phyloP scores from a whole-genome alignment of 129 eudicot species.

The Pulicaria dysenterica region DNA sequence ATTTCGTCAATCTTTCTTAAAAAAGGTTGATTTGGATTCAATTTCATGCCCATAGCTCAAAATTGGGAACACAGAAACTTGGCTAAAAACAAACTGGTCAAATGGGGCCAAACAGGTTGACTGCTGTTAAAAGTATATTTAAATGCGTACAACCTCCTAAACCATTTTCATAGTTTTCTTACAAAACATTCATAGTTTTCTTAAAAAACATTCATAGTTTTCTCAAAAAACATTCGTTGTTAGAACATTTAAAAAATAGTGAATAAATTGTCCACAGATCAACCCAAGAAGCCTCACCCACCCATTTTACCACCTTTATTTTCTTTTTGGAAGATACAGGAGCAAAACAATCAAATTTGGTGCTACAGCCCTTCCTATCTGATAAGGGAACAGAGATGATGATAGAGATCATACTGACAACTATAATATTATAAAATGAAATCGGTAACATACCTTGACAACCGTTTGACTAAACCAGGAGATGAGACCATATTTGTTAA shows the following conservation, averaged over 20 bases:
- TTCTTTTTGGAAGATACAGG: background rate
- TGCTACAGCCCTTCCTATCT: too few relatives aligned
- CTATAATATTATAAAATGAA: background rate
- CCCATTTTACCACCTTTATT: background rate
- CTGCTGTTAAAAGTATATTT: background rate
- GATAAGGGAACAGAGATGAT: too few relatives aligned
- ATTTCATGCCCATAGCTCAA: background rate
- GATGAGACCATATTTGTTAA: conserved; percentile 96
- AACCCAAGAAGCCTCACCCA: background rate
- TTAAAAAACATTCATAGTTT: too few relatives aligned
- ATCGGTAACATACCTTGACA: conserved; percentile 58
- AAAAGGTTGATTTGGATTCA: background rate
- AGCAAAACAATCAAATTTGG: background rate
- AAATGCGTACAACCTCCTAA: background rate
- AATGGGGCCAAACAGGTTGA: background rate
- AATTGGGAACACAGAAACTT: background rate
- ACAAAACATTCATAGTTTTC: too few relatives aligned
- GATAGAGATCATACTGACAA: too few relatives aligned
- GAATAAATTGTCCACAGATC: too few relatives aligned
- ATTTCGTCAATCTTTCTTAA: too few relatives aligned
- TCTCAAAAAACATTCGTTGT: too few relatives aligned
- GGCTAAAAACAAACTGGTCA: background rate
- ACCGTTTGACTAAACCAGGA: conserved; percentile 97
- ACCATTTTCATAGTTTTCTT: too few relatives aligned
- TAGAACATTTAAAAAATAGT: too few relatives aligned